Percentiles rank a stretch among this genome's conserved stretches.
These are phyloP conservation scores for Yamadazyma membranifaciens DNA, from an alignment of 1,139 yeast genomes.

Conservation along the genomic window DNA sequence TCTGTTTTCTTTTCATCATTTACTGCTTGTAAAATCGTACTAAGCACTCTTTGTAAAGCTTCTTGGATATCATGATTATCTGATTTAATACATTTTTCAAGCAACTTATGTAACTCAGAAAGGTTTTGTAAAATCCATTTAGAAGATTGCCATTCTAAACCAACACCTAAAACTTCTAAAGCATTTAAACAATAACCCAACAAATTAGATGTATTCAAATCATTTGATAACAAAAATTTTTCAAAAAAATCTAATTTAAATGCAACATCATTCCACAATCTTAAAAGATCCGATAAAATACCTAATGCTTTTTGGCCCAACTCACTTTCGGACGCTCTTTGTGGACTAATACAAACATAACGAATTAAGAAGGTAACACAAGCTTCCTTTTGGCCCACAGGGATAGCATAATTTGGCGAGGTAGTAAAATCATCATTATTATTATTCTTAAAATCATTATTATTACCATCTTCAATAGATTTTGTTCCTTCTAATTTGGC, in stretches of 20 bases:
- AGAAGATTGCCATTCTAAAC: conserved; percentile 71
- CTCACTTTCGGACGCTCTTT: conserved; percentile 80
- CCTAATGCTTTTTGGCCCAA: conserved; percentile 79
- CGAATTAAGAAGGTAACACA: conserved; percentile 89
- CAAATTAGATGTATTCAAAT: conserved; percentile 58
- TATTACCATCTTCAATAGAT: conserved; percentile 17
- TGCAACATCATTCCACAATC: conserved; percentile 82
- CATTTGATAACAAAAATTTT: conserved; percentile 76
- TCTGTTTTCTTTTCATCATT: conserved; percentile 45
- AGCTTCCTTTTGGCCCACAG: conserved; percentile 82
- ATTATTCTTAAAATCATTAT: conserved; percentile 7
- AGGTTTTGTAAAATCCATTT: conserved; percentile 77
- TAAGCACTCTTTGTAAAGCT: conserved; percentile 71
- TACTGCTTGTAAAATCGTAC: conserved; percentile 64
- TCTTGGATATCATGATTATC: conserved; percentile 86
- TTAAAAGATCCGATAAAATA: conserved; percentile 67
- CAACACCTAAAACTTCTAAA: conserved; percentile 83
- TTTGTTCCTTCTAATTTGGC: conserved; percentile 24
- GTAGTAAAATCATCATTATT: conserved; percentile 35
- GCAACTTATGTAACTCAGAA: conserved; percentile 62
- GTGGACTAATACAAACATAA: conserved; percentile 84
- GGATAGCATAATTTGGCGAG: conserved; percentile 53
- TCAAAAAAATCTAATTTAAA: conserved; percentile 86
- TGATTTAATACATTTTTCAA: conserved; percentile 80
- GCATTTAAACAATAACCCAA: conserved; percentile 86